Percentiles rank a stretch among this genome's conserved stretches.
These are phyloP conservation scores for Aspergillus asperescens DNA, from an alignment of 495 filamentous ascomycete genomes.

Conservation along the genomic window DNA sequence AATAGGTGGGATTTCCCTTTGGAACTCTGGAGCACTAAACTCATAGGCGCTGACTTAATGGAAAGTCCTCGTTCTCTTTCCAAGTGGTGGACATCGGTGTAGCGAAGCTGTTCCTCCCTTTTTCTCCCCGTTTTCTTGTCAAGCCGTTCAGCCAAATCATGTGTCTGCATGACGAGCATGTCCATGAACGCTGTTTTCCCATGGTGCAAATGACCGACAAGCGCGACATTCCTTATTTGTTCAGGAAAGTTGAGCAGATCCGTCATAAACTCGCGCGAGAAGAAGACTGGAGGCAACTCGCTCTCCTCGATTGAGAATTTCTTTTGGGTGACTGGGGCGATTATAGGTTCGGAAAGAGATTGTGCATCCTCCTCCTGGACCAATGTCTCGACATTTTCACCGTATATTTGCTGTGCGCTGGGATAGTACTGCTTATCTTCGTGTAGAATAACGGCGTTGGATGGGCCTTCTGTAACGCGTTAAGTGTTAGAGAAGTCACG, in stretches of 20 bases:
- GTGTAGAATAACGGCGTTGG: slow-evolving; percentile 92
- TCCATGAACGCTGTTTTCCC: slow-evolving; percentile 98
- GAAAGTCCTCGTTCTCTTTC: slow-evolving; percentile 90
- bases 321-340: slow-evolving; percentile 87
- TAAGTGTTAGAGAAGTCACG: slow-evolving; percentile 1
- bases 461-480: slow-evolving; percentile 70
- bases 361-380: slow-evolving; percentile 98
- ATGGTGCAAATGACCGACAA: slow-evolving; percentile 92
- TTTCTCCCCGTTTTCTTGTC: slow-evolving; percentile 76
- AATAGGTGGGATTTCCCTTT: slow-evolving; percentile 94
- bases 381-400: slow-evolving; percentile 86
- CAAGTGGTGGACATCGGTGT: slow-evolving; percentile 85
- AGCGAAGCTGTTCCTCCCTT: slow-evolving; percentile 84
- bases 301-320: slow-evolving; percentile 92
- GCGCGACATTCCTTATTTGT: slow-evolving; percentile 84
- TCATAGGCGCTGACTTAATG: slow-evolving; percentile 93
- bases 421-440: slow-evolving; percentile 99
- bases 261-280: slow-evolving; percentile 86
- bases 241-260: slow-evolving; percentile 95
- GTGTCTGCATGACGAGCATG: slow-evolving; percentile 93
- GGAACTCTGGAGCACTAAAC: slow-evolving; percentile 76
- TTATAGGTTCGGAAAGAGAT: slow-evolving; percentile 83
- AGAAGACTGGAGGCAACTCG: slow-evolving; percentile 82
- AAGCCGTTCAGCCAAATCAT: slow-evolving; percentile 71
- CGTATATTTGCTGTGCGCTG: slow-evolving; percentile 91